Base-by-base conservation (phyloP, 352 stramenopile species). In the Globisporangium okanoganense region DNA sequence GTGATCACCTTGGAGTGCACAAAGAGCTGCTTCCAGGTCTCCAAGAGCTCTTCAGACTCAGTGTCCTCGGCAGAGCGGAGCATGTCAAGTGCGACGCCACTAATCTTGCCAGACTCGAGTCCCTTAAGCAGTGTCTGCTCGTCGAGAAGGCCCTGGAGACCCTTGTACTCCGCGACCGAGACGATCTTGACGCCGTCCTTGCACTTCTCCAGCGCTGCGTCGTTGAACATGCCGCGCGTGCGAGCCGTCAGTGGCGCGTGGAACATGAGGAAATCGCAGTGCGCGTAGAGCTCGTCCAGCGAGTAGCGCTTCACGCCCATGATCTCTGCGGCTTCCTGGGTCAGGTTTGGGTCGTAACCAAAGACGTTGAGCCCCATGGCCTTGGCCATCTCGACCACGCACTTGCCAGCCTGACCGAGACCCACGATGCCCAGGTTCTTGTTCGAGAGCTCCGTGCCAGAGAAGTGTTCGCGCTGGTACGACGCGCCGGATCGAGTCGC, bases 231-330 rank as follows among this genome's bases (percentile, higher is more conserved):
- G 65, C 95, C 76, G 44, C 80, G 78, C 40, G 97, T 95, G 14
- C 88, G 77, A 33, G 90, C 96, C 44, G 97, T 98, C 63, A 98
- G 88, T 18, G 96, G 96, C 49, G 96, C 95, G 75, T 99, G 97
- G 70, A 99, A 89, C 25, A 82, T 90, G 59, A 98, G 85, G 69
- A 98, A 97, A 79, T 98, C 96, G 41, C 81, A 88, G 36, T 71
- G 69, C 31, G 62, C 57, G 64, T 90, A 94, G 36, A 94, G 64
- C 24, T 90, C 74, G 47, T 82, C 67, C 35, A 94, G 72, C 10
- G 75, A 75, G 2, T 79, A 66, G 40, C 75, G 71, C 61, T 86
- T 88, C 54, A 92, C 78, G 25, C 82, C 82, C 70, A 90, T 75
- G 50, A 76, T 57, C 45, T 76, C 76, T 0, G 82, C 82, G 10